Percentiles rank a stretch among this genome's conserved stretches.
Conservation (phyloP, 257 asterid genomes). For the Solanum medicagineum region DNA sequence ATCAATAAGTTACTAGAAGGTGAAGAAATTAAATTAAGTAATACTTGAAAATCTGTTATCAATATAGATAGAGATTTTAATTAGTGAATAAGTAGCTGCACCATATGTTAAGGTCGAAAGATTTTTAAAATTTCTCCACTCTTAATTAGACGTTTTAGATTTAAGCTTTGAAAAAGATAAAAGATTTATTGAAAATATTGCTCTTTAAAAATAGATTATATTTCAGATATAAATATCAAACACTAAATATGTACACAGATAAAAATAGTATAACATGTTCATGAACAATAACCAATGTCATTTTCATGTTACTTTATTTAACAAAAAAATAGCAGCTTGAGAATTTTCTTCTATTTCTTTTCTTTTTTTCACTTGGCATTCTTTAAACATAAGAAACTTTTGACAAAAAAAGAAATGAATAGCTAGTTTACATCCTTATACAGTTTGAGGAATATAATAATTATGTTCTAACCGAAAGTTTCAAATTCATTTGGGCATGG, state of each 20-base stretch:
- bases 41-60: not conserved
- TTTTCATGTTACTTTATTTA: not conserved
- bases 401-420: not conserved
- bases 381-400: not conserved
- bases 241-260: no score
- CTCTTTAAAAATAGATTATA: no score
- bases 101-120: fast-evolving
- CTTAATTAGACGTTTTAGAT: not conserved
- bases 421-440: not conserved
- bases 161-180: not conserved
- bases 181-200: no score
- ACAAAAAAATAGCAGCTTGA: not conserved
- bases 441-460: not conserved
- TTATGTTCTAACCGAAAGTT: not conserved
- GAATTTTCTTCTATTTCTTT: not conserved
- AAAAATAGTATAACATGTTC: not conserved
- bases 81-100: not conserved
- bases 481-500: not conserved
- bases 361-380: no score
- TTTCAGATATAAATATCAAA: no score
- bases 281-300: not conserved
- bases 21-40: not conserved
- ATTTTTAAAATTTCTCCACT: fast-evolving
- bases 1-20: not conserved
- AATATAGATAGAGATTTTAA: not conserved